phyloP scores from a whole-genome alignment of 73 alveolate genomes.

The Loxodes magnus region DNA sequence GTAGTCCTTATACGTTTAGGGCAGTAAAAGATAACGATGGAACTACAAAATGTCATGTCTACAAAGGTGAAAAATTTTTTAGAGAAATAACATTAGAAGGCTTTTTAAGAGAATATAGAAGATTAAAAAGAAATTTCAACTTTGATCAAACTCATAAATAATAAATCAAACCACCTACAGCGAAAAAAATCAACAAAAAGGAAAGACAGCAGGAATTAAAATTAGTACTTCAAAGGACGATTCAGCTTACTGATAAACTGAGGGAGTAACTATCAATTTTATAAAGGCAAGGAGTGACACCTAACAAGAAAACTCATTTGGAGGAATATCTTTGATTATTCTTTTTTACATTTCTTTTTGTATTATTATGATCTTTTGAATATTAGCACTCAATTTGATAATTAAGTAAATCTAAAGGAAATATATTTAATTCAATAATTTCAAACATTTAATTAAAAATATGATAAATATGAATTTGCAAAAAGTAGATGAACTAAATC shows the following conservation, averaged over 20 bases:
- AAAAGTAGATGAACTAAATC: too few relatives aligned
- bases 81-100: constrained; percentile 50
- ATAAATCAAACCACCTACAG: constrained; percentile 2
- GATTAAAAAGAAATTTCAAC: constrained; percentile 41
- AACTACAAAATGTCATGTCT: constrained; percentile 38
- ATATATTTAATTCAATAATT: too few relatives aligned
- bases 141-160: constrained; percentile 14
- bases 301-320: too few relatives aligned
- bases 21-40: constrained; percentile 56
- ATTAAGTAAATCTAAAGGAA: too few relatives aligned
- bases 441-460: too few relatives aligned
- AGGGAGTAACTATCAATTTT: constrained; percentile 47
- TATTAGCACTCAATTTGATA: too few relatives aligned
- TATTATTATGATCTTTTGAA: too few relatives aligned
- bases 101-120: constrained; percentile 49
- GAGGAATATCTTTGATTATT: too few relatives aligned
- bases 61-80: constrained; percentile 26
- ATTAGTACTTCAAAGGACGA: constrained; percentile 43
- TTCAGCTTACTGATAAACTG: constrained; percentile 47
- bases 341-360: too few relatives aligned
- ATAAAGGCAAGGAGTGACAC: constrained; percentile 57
- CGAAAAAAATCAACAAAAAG: constrained; percentile 31
- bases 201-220: constrained; percentile 52
- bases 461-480: too few relatives aligned
- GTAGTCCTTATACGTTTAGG: constrained; percentile 32